A percentile compares a stretch with the other conserved stretches of the same genome.
Evolutionary conservation across 139 green algal genomes (phyloP).

Genomic region (Astrephomene gubernaculifera): DNA sequence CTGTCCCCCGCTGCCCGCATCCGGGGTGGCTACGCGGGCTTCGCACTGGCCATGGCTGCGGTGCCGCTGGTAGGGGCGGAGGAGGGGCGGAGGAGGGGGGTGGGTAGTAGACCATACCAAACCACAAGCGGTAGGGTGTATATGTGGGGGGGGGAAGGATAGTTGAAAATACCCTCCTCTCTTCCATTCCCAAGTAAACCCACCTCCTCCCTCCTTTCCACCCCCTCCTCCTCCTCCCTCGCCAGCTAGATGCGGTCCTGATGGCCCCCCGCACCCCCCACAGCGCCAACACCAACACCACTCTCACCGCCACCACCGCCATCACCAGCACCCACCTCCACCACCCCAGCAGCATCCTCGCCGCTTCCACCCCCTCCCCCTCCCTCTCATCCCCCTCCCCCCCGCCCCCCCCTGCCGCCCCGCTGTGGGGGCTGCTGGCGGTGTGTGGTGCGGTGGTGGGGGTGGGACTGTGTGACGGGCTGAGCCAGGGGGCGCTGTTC

Average conservation of each 20-base stretch:
- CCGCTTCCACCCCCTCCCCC: no score
- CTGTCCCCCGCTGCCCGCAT: constrained; percentile 49
- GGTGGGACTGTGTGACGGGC: constrained; percentile 72
- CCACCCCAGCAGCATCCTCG: no score
- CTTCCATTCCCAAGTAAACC: no score
- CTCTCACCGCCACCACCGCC: no score
- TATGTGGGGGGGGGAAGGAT: no score
- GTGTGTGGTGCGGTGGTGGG: constrained; percentile 64
- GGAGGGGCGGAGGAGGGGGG: background rate
- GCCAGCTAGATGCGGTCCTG: constrained; percentile 9
- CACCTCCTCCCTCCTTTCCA: background rate
- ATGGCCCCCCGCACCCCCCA: background rate
- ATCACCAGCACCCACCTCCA: no score
- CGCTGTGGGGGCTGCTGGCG: background rate
- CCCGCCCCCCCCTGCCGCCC: background rate
- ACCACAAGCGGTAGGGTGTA: no score
- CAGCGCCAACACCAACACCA: background rate
- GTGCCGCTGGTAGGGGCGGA: constrained; percentile 64
- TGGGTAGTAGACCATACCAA: no score
- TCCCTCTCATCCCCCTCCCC: no score
- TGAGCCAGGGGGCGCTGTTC: constrained; percentile 82
- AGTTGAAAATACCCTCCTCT: no score
- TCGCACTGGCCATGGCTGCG: constrained; percentile 59
- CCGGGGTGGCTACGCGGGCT: constrained; percentile 63
- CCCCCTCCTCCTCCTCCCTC: background rate